A percentile compares a stretch with the other conserved stretches of the same genome.
Evolutionary conservation across 306 rosid genomes (phyloP).

Genomic region (Benincasa hispida): DNA sequence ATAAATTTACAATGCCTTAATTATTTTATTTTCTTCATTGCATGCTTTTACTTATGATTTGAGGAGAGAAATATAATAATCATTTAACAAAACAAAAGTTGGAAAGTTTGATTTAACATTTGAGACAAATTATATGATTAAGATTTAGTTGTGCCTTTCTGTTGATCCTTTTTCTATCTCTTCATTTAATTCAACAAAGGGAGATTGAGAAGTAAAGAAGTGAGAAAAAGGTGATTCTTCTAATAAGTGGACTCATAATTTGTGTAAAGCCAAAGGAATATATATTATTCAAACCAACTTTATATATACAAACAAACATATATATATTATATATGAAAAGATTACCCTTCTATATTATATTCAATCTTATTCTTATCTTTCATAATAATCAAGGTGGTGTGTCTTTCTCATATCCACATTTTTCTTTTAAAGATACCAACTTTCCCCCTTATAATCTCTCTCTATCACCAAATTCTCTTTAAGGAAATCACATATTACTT

Average conservation of each 20-base stretch:
- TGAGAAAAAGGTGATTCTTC: constrained; percentile 3
- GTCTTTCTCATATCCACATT: constrained; percentile 4
- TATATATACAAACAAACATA: not conserved
- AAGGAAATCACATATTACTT: not conserved
- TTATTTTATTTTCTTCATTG: not conserved
- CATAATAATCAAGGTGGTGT: constrained; percentile 16
- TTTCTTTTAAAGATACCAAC: constrained; percentile 18
- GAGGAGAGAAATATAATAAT: not conserved
- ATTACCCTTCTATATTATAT: too few relatives aligned
- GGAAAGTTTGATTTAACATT: not conserved
- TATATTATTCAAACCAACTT: not conserved
- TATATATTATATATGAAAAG: not conserved
- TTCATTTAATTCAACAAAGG: not conserved
- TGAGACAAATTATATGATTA: not conserved
- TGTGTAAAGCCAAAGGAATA: not conserved
- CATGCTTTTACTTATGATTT: not conserved
- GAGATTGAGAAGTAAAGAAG: not conserved
- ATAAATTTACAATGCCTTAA: not conserved
- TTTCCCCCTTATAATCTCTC: constrained; percentile 23
- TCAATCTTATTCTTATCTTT: constrained; percentile 23
- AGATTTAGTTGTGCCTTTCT: not conserved
- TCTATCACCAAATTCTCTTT: not conserved
- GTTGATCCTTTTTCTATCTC: not conserved
- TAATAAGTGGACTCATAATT: not conserved
- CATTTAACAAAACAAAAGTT: not conserved